Conservation (phyloP, 2,329 filamentous ascomycete species). For the Emmonsia crescens region DNA sequence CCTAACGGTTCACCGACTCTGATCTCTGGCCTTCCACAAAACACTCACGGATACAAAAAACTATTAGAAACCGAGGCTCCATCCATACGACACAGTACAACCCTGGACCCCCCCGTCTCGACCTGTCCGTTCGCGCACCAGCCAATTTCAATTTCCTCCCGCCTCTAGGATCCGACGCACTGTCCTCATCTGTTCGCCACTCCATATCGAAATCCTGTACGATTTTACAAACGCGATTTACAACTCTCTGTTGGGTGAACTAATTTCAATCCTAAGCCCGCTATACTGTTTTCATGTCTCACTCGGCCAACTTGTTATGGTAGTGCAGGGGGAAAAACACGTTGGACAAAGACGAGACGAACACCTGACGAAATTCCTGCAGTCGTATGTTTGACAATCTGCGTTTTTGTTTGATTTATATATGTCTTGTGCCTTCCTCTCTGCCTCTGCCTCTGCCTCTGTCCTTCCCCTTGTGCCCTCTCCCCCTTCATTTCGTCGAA, state of each 20-base stretch:
- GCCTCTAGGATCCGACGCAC: neutral
- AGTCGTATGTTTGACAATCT: neutral
- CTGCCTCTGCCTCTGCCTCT: neutral
- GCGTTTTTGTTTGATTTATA: neutral
- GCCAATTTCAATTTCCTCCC: neutral
- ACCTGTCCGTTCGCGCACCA: neutral
- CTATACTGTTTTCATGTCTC: neutral
- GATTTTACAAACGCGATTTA: neutral
- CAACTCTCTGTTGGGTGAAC: neutral
- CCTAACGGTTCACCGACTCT: neutral
- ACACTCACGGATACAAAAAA: neutral
- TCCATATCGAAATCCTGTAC: neutral
- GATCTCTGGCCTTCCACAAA: neutral
- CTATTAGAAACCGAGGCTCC: neutral
- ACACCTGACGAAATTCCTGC: neutral
- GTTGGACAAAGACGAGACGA: neutral
- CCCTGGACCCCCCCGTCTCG: neutral
- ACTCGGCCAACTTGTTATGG: neutral
- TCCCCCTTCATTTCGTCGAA: neutral
- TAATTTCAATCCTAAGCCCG: neutral
- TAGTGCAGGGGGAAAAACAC: neutral
- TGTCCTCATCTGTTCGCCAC: neutral
- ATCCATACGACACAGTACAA: neutral
- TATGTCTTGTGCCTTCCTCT: neutral
- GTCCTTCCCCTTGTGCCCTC: neutral